phyloP scores from a whole-genome alignment of 2,329 filamentous ascomycete genomes.

The Cryphonectria japonica region DNA sequence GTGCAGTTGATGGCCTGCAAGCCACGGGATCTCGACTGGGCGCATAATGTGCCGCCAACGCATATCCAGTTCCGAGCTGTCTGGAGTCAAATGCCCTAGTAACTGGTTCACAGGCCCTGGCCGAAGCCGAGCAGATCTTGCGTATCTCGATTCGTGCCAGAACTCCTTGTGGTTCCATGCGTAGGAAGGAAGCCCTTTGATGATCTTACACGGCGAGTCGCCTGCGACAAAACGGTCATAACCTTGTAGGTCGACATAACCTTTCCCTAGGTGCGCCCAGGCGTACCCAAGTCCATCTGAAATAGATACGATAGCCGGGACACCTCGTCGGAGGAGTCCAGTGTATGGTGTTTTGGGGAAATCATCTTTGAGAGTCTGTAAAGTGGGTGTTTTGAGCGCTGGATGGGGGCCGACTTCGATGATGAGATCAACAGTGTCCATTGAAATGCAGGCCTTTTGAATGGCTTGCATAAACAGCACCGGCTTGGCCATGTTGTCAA shows the following conservation, averaged over 20 bases:
- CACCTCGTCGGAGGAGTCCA: not conserved
- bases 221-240: not conserved
- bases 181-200: not conserved
- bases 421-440: not conserved
- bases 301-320: not conserved
- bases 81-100: not conserved
- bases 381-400: not conserved
- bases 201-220: not conserved
- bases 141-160: not conserved
- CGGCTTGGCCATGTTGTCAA: slow-evolving; percentile 30
- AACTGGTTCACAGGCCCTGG: not conserved
- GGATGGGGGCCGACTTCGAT: not conserved
- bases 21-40: not conserved
- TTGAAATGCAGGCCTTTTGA: not conserved
- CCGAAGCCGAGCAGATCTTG: not conserved
- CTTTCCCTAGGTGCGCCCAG: not conserved
- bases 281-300: not conserved
- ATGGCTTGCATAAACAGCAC: slow-evolving; percentile 33
- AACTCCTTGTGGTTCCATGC: not conserved
- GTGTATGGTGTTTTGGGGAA: not conserved
- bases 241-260: not conserved
- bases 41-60: not conserved
- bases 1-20: not conserved
- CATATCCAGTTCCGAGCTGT: not conserved
- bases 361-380: not conserved